Evolutionary conservation across 2,329 filamentous ascomycete genomes (phyloP).

Genomic region (Clonostachys solani): DNA sequence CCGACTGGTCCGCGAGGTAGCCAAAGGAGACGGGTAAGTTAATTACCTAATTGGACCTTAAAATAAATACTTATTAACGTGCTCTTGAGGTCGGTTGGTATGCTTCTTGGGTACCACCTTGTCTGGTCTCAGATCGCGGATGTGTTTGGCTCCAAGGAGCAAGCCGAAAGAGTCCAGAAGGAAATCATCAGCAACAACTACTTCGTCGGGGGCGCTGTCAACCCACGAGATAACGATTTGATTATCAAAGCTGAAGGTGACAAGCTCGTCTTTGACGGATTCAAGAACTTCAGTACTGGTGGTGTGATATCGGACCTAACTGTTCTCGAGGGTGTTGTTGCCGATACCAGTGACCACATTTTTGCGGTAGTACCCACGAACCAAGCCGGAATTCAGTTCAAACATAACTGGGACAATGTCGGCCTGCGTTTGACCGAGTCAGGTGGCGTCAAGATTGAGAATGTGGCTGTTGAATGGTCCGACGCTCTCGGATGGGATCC

Average conservation of each 20-base stretch:
- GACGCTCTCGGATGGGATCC: slow-evolving; percentile 60
- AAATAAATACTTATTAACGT: background rate
- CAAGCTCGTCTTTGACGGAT: slow-evolving; percentile 53
- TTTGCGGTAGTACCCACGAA: slow-evolving; percentile 56
- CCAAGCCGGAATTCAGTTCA: slow-evolving; percentile 53
- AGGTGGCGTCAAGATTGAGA: slow-evolving; percentile 55
- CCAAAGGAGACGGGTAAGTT: slow-evolving; percentile 55
- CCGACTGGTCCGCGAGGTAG: slow-evolving; percentile 56
- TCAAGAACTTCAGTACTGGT: slow-evolving; percentile 65
- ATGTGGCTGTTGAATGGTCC: slow-evolving; percentile 51
- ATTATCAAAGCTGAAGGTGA: slow-evolving; percentile 50
- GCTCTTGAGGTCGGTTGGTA: slow-evolving; percentile 47
- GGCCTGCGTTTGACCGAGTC: slow-evolving; percentile 61
- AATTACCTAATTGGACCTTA: background rate
- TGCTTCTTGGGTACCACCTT: slow-evolving; percentile 62
- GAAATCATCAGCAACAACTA: slow-evolving; percentile 60
- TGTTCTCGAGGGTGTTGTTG: slow-evolving; percentile 58
- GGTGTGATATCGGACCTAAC: slow-evolving; percentile 63
- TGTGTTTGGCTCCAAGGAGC: slow-evolving; percentile 55
- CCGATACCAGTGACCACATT: slow-evolving; percentile 54
- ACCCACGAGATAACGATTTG: slow-evolving; percentile 59
- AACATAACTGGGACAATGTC: slow-evolving; percentile 62
- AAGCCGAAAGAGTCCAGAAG: slow-evolving; percentile 51
- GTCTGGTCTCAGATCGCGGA: slow-evolving; percentile 59
- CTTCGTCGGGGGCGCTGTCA: slow-evolving; percentile 63